Percentiles rank a stretch among this genome's conserved stretches.
Evolutionary conservation across 768 basidiomycete species (phyloP).

Genomic region (Naganishia randhawae): DNA sequence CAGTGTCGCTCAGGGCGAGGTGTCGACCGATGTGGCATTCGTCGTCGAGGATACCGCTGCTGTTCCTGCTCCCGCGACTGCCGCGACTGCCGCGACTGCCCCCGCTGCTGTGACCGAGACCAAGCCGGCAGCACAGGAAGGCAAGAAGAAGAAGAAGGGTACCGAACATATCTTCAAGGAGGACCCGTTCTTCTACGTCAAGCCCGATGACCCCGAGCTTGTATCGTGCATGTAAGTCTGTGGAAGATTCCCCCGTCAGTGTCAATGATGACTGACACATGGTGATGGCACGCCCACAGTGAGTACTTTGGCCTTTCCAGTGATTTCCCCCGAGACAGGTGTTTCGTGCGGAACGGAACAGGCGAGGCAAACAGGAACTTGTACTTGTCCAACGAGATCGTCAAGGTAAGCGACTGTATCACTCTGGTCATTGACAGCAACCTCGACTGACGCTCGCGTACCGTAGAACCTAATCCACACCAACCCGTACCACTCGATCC

Average conservation of each 20-base stretch:
- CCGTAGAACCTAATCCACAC: slow-evolving; percentile 60
- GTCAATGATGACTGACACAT: background rate
- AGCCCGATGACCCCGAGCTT: slow-evolving; percentile 67
- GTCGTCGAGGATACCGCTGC: slow-evolving; percentile 56
- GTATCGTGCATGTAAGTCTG: slow-evolving; percentile 65
- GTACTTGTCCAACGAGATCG: slow-evolving; percentile 80
- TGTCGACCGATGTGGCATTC: slow-evolving; percentile 21
- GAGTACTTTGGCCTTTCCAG: slow-evolving; percentile 66
- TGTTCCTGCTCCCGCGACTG: slow-evolving; percentile 57
- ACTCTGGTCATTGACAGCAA: background rate
- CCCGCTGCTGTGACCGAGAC: slow-evolving; percentile 32
- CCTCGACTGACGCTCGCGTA: background rate
- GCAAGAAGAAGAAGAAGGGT: slow-evolving; percentile 37
- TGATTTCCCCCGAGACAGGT: slow-evolving; percentile 68
- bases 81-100: slow-evolving; percentile 51
- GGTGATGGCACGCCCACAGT: slow-evolving; percentile 52
- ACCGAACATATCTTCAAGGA: slow-evolving; percentile 65
- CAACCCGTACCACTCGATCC: slow-evolving; percentile 78
- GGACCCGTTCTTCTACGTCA: slow-evolving; percentile 81
- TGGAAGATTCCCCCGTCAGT: background rate
- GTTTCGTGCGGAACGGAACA: slow-evolving; percentile 79
- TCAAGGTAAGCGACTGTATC: slow-evolving; percentile 56
- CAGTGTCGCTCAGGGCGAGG: slow-evolving; percentile 23
- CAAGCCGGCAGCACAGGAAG: slow-evolving; percentile 17
- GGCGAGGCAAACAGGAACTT: slow-evolving; percentile 61